Conservation (phyloP, 2,329 filamentous ascomycete genomes). For the Pezicula carpinea region DNA sequence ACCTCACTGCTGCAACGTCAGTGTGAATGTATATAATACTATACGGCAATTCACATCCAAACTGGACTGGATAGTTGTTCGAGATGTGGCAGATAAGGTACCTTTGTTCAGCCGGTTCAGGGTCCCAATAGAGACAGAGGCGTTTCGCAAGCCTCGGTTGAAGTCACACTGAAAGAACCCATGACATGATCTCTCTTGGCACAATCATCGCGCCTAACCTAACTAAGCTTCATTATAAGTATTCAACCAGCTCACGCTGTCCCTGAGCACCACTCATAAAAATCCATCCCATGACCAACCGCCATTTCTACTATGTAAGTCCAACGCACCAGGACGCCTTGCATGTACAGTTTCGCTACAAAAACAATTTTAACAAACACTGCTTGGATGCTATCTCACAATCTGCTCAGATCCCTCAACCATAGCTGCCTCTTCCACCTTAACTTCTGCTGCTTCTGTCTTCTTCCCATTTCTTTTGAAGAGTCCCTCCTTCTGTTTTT, state of each 20-base stretch:
- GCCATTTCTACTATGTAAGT: too few species aligned
- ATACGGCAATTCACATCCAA: neutral
- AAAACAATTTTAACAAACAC: neutral
- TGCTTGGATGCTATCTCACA: constrained; percentile 7
- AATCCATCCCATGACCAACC: too few species aligned
- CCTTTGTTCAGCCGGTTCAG: neutral
- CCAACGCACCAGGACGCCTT: too few species aligned
- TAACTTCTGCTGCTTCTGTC: neutral
- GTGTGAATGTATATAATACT: too few species aligned
- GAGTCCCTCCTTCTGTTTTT: constrained; percentile 11
- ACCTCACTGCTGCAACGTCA: too few species aligned
- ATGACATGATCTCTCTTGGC: too few species aligned
- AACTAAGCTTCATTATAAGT: too few species aligned
- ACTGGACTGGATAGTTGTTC: neutral
- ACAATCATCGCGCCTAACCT: too few species aligned
- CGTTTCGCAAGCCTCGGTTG: neutral
- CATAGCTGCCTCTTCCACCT: constrained; percentile 8
- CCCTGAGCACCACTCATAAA: too few species aligned
- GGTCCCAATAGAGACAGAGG: neutral
- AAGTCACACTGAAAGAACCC: neutral
- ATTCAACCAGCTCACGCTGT: too few species aligned
- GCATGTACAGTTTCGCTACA: neutral
- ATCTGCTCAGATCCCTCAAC: constrained; percentile 9
- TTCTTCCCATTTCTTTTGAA: constrained; percentile 14
- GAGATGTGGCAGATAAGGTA: neutral